These are phyloP conservation scores for Lactarius sanguifluus DNA, from an alignment of 768 basidiomycete species.

Conservation along the genomic window DNA sequence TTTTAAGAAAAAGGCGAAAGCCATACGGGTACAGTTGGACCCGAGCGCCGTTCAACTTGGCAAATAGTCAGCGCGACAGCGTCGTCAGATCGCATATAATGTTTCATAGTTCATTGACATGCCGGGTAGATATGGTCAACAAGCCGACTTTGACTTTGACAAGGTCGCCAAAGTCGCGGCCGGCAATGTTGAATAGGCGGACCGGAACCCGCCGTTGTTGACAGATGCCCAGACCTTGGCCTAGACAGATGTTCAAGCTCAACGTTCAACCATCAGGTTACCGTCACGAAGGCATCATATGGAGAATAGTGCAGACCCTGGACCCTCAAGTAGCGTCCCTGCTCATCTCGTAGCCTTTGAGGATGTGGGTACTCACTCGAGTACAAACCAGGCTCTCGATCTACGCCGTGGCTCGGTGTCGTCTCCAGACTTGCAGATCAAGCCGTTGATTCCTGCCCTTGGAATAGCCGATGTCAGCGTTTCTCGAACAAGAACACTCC, in stretches of 20 bases:
- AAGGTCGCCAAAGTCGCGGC: neutral
- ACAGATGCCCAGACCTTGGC: too few relatives aligned
- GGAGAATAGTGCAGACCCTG: constrained; percentile 9
- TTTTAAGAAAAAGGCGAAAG: neutral
- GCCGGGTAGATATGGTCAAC: neutral
- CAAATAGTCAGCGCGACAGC: neutral
- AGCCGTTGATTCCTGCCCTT: constrained; percentile 20
- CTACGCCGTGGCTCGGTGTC: constrained; percentile 27
- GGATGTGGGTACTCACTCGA: neutral
- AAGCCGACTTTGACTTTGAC: neutral
- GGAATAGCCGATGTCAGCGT: neutral
- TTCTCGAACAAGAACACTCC: constrained; percentile 36
- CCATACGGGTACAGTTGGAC: neutral
- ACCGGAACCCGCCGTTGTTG: neutral
- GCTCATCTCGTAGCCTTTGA: neutral
- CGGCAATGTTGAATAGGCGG: neutral
- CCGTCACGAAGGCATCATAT: neutral
- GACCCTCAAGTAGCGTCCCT: constrained; percentile 5
- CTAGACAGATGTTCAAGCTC: neutral
- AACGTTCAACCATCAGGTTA: neutral
- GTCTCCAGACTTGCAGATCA: constrained; percentile 30
- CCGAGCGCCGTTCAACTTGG: constrained; percentile 2
- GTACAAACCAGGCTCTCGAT: constrained; percentile 12
- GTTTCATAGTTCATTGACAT: neutral
- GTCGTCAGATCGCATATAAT: neutral